Percentiles rank a stretch among this genome's conserved stretches.
phyloP scores from a whole-genome alignment of 1,139 yeast species.

The Saccharomyces hybrid region DNA sequence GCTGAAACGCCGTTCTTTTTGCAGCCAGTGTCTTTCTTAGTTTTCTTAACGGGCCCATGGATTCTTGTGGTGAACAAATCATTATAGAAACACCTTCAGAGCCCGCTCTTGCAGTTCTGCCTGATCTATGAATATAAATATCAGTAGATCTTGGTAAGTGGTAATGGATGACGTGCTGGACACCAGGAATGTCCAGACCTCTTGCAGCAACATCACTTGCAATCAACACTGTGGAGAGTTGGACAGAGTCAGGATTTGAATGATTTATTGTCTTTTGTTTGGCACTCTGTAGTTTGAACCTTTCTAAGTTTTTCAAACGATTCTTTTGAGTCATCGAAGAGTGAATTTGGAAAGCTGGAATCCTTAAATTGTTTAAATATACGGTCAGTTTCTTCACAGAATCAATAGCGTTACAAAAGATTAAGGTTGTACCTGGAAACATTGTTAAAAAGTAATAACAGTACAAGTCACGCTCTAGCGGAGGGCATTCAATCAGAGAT shows the following conservation, averaged over 20 bases:
- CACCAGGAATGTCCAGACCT: conserved; percentile 87
- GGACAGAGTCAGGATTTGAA: not conserved
- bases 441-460: conserved; percentile 77
- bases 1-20: conserved; percentile 22
- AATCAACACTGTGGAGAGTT: conserved; percentile 58
- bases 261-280: conserved; percentile 16
- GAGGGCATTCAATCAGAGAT: conserved; percentile 85
- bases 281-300: conserved; percentile 50
- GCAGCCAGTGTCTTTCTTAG: conserved; percentile 56
- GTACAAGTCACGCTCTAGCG: conserved; percentile 82
- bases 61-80: conserved; percentile 89
- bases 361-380: conserved; percentile 56
- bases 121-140: conserved; percentile 89
- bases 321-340: conserved; percentile 95
- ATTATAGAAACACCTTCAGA: conserved; percentile 88
- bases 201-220: conserved; percentile 99
- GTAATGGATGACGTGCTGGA: conserved; percentile 92
- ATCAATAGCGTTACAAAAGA: conserved; percentile 90
- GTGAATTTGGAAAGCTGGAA: conserved; percentile 77
- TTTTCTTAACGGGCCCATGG: conserved; percentile 76
- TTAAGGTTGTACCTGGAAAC: conserved; percentile 85
- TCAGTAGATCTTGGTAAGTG: conserved; percentile 95
- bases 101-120: conserved; percentile 96
- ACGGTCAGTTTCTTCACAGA: conserved; percentile 83
- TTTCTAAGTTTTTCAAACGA: conserved; percentile 76